Percentiles rank a stretch among this genome's conserved stretches.
These are phyloP conservation scores for Musa acuminata DNA, from an alignment of 176 grass and related monocot species.

Conservation along the genomic window DNA sequence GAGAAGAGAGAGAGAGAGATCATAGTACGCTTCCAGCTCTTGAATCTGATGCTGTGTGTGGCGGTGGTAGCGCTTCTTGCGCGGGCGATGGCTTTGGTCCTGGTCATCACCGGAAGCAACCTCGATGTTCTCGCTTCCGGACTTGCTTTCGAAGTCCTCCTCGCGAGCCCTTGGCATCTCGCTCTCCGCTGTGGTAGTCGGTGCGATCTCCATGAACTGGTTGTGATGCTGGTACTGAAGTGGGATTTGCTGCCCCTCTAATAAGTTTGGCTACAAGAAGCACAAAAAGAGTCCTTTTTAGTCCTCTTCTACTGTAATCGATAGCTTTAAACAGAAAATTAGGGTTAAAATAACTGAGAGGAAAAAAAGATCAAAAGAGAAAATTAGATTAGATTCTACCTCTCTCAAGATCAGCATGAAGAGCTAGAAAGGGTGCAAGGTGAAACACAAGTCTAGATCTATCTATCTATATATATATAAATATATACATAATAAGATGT, in stretches of 20 bases:
- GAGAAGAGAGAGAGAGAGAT: background rate
- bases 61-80: constrained; percentile 95
- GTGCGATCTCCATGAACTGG: constrained; percentile 58
- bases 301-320: no score
- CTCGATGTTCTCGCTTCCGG: constrained; percentile 93
- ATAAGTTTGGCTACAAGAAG: constrained; percentile 46
- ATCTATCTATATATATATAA: no score
- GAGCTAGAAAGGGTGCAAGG: no score
- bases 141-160: constrained; percentile 92
- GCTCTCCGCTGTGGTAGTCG: constrained; percentile 56
- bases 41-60: constrained; percentile 98
- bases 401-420: background rate
- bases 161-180: constrained; percentile 24
- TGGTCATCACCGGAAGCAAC: constrained; percentile 68
- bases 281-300: background rate
- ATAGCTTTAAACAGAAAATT: no score
- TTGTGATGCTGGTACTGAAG: constrained; percentile 65
- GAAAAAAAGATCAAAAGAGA: background rate
- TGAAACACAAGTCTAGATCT: no score
- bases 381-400: background rate
- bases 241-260: constrained; percentile 67
- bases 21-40: constrained; percentile 86
- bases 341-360: background rate
- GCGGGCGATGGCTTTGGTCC: constrained; percentile 74
- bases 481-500: no score